Percentiles rank a stretch among this genome's conserved stretches.
These are phyloP conservation scores for Colletotrichum euphorbiae DNA, from an alignment of 2,329 filamentous ascomycete species.

Conservation along the genomic window DNA sequence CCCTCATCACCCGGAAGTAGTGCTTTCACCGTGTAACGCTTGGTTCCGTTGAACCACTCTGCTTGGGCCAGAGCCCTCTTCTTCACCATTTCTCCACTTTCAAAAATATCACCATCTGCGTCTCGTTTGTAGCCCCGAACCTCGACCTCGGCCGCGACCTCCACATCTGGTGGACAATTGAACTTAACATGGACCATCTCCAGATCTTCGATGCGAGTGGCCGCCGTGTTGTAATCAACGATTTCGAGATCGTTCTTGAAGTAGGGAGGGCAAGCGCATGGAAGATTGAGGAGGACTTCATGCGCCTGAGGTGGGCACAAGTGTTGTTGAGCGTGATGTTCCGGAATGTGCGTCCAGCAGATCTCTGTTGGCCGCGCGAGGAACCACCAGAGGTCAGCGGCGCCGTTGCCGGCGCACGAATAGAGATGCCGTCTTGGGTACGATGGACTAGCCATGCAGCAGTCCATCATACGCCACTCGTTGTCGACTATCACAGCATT, in stretches of 20 bases:
- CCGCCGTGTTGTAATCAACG: conserved; percentile 89
- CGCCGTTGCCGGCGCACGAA: conserved; percentile 75
- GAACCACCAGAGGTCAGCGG: conserved; percentile 93
- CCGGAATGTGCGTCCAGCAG: conserved; percentile 95
- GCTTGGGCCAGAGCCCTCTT: conserved; percentile 92
- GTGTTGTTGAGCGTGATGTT: conserved; percentile 89
- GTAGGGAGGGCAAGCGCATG: conserved; percentile 86
- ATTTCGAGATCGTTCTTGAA: conserved; percentile 87
- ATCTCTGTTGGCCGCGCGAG: conserved; percentile 88
- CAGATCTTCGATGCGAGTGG: conserved; percentile 86
- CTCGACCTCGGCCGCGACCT: conserved; percentile 93
- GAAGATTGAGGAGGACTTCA: conserved; percentile 87
- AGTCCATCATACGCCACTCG: conserved; percentile 97
- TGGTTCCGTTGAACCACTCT: conserved; percentile 88
- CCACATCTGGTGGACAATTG: conserved; percentile 87
- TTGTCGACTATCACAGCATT: conserved; percentile 93
- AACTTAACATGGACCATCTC: conserved; percentile 94
- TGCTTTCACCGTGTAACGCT: conserved; percentile 94
- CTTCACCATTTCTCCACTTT: conserved; percentile 86
- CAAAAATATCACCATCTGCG: conserved; percentile 90
- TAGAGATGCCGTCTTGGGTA: conserved; percentile 84
- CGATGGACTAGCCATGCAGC: conserved; percentile 89
- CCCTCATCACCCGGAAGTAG: conserved; percentile 92
- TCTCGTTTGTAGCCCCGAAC: conserved; percentile 84
- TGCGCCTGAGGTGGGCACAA: conserved; percentile 89